A percentile compares a stretch with the other conserved stretches of the same genome.
phyloP scores from a whole-genome alignment of 345 rosid species.

The Gossypium mustelinum region DNA sequence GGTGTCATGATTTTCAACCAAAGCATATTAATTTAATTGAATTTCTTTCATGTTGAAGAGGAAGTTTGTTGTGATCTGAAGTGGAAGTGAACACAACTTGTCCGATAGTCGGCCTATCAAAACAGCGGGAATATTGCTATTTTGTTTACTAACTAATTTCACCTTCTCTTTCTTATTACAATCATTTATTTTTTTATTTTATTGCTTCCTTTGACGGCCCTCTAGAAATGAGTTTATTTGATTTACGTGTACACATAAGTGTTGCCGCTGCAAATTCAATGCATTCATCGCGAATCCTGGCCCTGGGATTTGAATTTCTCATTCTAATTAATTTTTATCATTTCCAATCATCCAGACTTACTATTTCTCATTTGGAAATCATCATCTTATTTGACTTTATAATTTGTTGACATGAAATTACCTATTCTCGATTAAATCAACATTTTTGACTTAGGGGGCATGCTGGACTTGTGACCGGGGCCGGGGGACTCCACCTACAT shows the following conservation, averaged over 20 bases:
- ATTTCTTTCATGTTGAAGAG: background rate
- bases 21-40: background rate
- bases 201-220: no score
- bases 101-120: constrained; percentile 43
- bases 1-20: constrained; percentile 26
- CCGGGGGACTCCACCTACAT: no score
- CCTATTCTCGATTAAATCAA: no score
- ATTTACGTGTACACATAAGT: background rate
- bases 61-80: constrained; percentile 13
- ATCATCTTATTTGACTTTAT: no score
- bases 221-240: background rate
- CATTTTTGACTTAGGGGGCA: no score
- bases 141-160: background rate
- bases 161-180: background rate
- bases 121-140: constrained; percentile 43
- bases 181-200: background rate
- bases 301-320: background rate
- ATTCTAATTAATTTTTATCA: no score
- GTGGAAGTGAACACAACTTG: constrained; percentile 31
- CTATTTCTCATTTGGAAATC: background rate
- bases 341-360: background rate
- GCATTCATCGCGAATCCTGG: background rate
- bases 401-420: no score
- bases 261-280: background rate
- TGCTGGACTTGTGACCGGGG: no score